Conservation (phyloP, 192 early-diverging fungal species). For the Backusella morwellensis region DNA sequence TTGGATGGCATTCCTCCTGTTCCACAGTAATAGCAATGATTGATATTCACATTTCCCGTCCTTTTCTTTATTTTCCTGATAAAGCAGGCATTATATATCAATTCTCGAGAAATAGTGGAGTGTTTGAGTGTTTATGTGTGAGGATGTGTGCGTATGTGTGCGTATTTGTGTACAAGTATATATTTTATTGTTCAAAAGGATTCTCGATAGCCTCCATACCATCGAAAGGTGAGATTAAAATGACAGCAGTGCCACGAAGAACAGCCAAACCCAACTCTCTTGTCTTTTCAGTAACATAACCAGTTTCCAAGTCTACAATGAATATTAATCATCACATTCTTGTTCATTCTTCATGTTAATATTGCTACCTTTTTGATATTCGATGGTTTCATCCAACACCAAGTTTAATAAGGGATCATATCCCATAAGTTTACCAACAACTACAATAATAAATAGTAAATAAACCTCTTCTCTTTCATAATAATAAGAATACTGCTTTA, state of each 20-base stretch:
- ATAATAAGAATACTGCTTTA: conserved; percentile 27
- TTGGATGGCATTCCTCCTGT: too few species aligned
- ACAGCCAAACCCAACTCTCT: conserved; percentile 85
- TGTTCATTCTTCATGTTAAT: background rate
- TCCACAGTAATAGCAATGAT: too few species aligned
- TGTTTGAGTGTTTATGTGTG: background rate
- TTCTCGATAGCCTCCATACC: conserved; percentile 90
- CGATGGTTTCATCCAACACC: conserved; percentile 90
- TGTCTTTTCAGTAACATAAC: conserved; percentile 44
- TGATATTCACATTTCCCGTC: too few species aligned
- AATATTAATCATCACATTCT: background rate
- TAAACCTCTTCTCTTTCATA: background rate
- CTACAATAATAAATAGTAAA: conserved; percentile 42
- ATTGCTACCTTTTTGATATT: conserved; percentile 71
- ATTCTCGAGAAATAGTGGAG: background rate
- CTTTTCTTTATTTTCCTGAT: background rate
- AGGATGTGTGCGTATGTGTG: background rate
- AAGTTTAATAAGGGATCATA: conserved; percentile 93
- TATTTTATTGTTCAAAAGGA: conserved; percentile 56
- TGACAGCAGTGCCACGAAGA: conserved; percentile 85
- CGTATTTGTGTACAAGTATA: background rate
- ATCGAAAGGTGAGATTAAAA: conserved; percentile 88
- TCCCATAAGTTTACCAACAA: conserved; percentile 87
- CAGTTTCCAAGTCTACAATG: conserved; percentile 27
- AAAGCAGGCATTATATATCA: background rate